A percentile compares a stretch with the other conserved stretches of the same genome.
phyloP scores from a whole-genome alignment of 257 asterid species.

The Ballota nigra region DNA sequence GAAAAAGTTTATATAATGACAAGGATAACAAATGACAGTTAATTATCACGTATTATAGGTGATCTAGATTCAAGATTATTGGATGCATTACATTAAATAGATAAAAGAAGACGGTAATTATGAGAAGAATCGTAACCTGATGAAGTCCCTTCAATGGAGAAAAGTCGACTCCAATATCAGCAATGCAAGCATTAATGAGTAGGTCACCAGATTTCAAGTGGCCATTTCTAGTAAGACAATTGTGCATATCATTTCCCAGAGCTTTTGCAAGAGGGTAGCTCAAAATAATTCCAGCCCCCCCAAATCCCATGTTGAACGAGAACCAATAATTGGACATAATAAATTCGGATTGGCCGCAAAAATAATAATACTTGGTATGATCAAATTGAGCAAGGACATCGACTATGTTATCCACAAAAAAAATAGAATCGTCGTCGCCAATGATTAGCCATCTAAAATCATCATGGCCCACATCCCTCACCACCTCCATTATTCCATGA shows the following conservation, averaged over 20 bases:
- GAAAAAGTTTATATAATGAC: too few species aligned
- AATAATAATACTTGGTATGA: neutral
- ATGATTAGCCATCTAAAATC: neutral
- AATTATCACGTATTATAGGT: too few species aligned
- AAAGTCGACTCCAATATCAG: constrained; percentile 53
- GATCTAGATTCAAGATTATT: too few species aligned
- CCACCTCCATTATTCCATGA: constrained; percentile 52
- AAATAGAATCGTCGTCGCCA: neutral
- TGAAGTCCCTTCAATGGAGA: constrained; percentile 54
- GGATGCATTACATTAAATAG: too few species aligned
- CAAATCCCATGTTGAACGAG: constrained; percentile 52
- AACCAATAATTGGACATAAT: constrained; percentile 36
- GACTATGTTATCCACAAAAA: neutral
- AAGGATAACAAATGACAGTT: too few species aligned
- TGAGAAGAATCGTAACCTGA: constrained; percentile 30
- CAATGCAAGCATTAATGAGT: constrained; percentile 51
- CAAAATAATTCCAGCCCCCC: constrained; percentile 61
- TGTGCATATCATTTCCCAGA: constrained; percentile 33
- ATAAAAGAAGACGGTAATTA: too few species aligned
- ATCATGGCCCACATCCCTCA: constrained; percentile 31
- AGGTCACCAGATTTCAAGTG: constrained; percentile 39
- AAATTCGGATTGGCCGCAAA: neutral
- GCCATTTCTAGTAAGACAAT: constrained; percentile 42
- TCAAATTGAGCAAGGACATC: neutral
- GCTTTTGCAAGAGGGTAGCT: constrained; percentile 58